These are phyloP conservation scores for Xylaria sp. DNA, from an alignment of 2,329 filamentous ascomycete genomes.

Conservation along the genomic window DNA sequence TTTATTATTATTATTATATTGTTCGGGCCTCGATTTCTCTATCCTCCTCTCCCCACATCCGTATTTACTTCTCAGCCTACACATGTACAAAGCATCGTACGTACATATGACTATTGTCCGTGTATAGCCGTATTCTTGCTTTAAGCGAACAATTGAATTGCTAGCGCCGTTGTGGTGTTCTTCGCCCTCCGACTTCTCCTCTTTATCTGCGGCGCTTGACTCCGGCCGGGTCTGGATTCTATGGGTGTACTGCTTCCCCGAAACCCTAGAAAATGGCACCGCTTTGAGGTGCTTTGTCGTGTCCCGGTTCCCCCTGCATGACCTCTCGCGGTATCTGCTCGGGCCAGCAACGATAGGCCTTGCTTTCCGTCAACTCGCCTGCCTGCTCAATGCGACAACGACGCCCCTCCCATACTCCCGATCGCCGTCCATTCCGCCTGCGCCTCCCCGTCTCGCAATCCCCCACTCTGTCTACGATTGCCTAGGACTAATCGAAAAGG, in stretches of 20 bases:
- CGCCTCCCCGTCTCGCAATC: conserved; percentile 24
- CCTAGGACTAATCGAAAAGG: conserved; percentile 20
- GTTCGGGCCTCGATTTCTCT: conserved; percentile 9
- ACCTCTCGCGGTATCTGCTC: conserved; percentile 18
- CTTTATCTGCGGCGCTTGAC: conserved; percentile 17
- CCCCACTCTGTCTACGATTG: conserved; percentile 24
- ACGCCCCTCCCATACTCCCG: conserved; percentile 20
- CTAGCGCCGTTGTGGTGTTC: neutral
- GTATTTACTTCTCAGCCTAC: neutral
- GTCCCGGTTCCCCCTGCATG: conserved; percentile 12
- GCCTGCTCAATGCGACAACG: conserved; percentile 33
- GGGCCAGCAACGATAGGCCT: conserved; percentile 14
- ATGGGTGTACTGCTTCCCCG: conserved; percentile 47
- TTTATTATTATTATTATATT: conserved; percentile 1
- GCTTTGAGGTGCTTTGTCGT: conserved; percentile 48
- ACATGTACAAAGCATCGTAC: conserved; percentile 13
- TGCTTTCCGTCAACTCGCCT: conserved; percentile 13
- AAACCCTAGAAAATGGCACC: conserved; percentile 48
- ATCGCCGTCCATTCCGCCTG: conserved; percentile 27
- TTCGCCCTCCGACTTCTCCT: neutral
- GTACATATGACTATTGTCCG: conserved; percentile 13
- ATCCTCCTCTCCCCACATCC: conserved; percentile 4
- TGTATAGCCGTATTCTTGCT: conserved; percentile 19
- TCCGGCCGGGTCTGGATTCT: conserved; percentile 31
- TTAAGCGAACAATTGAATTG: conserved; percentile 26